These are phyloP conservation scores for Novymonas esmeraldas DNA, from an alignment of 208 protist genomes.

Conservation along the genomic window DNA sequence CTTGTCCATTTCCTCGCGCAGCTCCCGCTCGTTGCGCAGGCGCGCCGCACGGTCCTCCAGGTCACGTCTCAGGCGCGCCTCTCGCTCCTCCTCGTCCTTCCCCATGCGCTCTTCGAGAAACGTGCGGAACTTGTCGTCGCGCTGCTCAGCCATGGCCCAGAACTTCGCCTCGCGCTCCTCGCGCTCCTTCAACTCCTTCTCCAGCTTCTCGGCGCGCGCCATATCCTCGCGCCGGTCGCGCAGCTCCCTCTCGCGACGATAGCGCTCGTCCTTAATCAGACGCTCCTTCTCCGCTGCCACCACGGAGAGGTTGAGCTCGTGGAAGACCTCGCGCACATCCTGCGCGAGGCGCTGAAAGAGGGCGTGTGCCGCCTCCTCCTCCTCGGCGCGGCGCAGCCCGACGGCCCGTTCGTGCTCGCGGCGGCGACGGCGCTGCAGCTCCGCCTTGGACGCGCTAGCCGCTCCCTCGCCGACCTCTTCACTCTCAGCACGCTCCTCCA, in stretches of 20 bases:
- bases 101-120: conserved; percentile 51
- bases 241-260: conserved; percentile 83
- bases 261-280: conserved; percentile 90
- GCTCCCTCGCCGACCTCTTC: conserved; percentile 4
- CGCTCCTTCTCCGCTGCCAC: conserved; percentile 91
- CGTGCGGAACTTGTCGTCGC: conserved; percentile 65
- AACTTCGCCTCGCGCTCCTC: conserved; percentile 80
- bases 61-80: conserved; percentile 75
- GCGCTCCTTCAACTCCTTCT: conserved; percentile 72
- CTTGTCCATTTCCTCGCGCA: conserved; percentile 67
- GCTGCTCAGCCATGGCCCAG: conserved; percentile 67
- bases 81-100: conserved; percentile 85
- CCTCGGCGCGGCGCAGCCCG: conserved; percentile 63
- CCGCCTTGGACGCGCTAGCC: conserved; percentile 17
- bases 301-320: conserved; percentile 90
- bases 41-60: conserved; percentile 76
- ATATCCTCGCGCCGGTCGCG: conserved; percentile 72
- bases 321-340: conserved; percentile 90
- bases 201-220: conserved; percentile 58
- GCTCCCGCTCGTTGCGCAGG: conserved; percentile 62
- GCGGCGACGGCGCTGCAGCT: conserved; percentile 64
- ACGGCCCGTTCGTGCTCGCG: conserved; percentile 77
- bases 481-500: conserved; percentile 5
- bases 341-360: conserved; percentile 89
- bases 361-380: conserved; percentile 78